phyloP scores from a whole-genome alignment of 192 early-diverging fungal genomes.

The Umbelopsis isabellina region DNA sequence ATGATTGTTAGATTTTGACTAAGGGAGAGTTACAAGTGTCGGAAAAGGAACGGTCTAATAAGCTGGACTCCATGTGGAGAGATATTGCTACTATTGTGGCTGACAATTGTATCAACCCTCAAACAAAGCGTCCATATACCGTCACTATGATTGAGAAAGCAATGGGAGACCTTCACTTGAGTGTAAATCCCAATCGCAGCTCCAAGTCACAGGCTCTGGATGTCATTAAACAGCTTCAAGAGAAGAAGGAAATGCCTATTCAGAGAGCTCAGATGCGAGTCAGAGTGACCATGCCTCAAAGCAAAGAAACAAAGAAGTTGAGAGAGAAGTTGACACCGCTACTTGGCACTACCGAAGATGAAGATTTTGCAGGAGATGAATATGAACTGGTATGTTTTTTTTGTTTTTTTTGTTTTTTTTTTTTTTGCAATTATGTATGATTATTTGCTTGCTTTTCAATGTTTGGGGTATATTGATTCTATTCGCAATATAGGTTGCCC shows the following conservation, averaged over 20 bases:
- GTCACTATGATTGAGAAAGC: conserved; percentile 99
- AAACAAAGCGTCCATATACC: conserved; percentile 93
- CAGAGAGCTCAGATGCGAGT: conserved; percentile 93
- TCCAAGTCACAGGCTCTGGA: conserved; percentile 96
- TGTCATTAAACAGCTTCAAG: conserved; percentile 91
- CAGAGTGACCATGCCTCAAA: conserved; percentile 70
- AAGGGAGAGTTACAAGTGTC: conserved; percentile 98
- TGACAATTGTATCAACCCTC: conserved; percentile 95
- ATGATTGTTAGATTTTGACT: conserved; percentile 70
- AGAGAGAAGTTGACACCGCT: conserved; percentile 71
- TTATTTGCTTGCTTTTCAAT: background rate
- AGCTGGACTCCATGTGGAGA: conserved; percentile 78
- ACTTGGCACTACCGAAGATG: conserved; percentile 71
- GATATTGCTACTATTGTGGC: conserved; percentile 97
- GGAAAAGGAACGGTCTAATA: conserved; percentile 91
- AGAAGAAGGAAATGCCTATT: conserved; percentile 89
- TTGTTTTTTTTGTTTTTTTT: no score
- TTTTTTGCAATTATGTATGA: background rate
- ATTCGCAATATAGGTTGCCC: conserved; percentile 57
- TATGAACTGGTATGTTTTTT: conserved; percentile 72
- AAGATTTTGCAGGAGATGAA: conserved; percentile 78
- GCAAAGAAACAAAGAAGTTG: conserved; percentile 88
- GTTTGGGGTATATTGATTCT: conserved; percentile 1
- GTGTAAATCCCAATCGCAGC: conserved; percentile 83
- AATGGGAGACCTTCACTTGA: conserved; percentile 92